Conservation (phyloP, 352 stramenopile species). For the Phytopythium kandeliae region DNA sequence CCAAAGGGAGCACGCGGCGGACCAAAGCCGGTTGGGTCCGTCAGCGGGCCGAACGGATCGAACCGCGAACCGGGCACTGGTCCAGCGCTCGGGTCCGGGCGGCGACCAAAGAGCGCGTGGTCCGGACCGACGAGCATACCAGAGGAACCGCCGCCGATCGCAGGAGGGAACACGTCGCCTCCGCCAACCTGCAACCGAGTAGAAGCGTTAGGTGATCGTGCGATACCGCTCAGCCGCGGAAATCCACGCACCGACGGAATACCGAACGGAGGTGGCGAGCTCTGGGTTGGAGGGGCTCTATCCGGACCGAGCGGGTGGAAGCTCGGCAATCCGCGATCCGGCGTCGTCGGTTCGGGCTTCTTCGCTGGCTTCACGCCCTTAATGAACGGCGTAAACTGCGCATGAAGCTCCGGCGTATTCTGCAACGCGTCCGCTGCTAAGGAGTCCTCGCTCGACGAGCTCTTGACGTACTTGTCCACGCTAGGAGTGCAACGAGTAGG, state of each 20-base stretch:
- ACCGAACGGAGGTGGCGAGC: slow-evolving; percentile 15
- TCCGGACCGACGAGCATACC: slow-evolving; percentile 72
- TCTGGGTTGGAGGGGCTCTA: slow-evolving; percentile 9
- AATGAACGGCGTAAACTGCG: slow-evolving; percentile 50
- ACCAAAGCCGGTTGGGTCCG: slow-evolving; percentile 40
- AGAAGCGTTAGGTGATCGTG: neutral
- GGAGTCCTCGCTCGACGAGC: slow-evolving; percentile 11
- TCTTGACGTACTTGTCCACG: slow-evolving; percentile 28
- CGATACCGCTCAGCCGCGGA: too few relatives aligned
- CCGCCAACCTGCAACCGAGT: slow-evolving; percentile 32
- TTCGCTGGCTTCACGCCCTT: slow-evolving; percentile 44
- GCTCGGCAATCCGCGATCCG: slow-evolving; percentile 10
- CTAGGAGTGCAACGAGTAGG: slow-evolving; percentile 9
- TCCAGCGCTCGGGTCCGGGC: slow-evolving; percentile 43
- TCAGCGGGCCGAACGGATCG: slow-evolving; percentile 71
- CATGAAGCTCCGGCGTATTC: slow-evolving; percentile 40
- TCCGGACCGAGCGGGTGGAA: slow-evolving; percentile 9
- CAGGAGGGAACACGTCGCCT: slow-evolving; percentile 60
- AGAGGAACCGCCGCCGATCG: slow-evolving; percentile 51
- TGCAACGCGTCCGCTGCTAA: slow-evolving; percentile 37
- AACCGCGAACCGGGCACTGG: slow-evolving; percentile 74
- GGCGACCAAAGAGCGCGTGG: slow-evolving; percentile 66
- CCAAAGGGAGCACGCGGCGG: slow-evolving; percentile 23
- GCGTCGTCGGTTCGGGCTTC: slow-evolving; percentile 12
- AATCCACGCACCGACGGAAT: slow-evolving; percentile 35